Evolutionary conservation across 176 grass and related monocot species (phyloP).

Genomic region (Areca catechu): DNA sequence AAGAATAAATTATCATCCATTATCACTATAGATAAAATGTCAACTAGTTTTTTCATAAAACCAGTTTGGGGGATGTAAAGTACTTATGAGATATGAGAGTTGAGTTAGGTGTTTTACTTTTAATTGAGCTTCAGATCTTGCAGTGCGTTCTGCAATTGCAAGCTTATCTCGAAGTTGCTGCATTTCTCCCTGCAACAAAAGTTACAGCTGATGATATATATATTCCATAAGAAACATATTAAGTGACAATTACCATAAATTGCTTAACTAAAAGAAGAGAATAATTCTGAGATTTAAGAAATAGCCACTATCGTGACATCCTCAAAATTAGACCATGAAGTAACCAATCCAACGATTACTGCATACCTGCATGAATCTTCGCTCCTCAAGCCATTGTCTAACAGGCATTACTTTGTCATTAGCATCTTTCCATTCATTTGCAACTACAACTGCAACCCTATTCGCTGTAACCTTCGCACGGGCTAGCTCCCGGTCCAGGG

Average conservation of each 20-base stretch:
- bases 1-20: background rate
- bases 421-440: slow-evolving; percentile 99
- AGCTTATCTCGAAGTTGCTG: slow-evolving; percentile 97
- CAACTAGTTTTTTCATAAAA: too few relatives aligned
- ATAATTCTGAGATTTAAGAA: background rate
- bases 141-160: slow-evolving; percentile 68
- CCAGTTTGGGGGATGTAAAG: too few relatives aligned
- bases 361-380: slow-evolving; percentile 78
- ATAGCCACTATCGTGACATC: background rate
- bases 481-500: slow-evolving; percentile 82
- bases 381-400: slow-evolving; percentile 93
- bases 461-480: slow-evolving; percentile 93
- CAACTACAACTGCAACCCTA: slow-evolving; percentile 95
- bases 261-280: background rate
- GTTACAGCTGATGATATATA: slow-evolving; percentile 1
- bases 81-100: too few relatives aligned
- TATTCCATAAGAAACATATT: background rate
- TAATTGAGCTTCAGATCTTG: slow-evolving; percentile 85
- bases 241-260: background rate
- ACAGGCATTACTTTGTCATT: slow-evolving; percentile 99
- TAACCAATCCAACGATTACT: background rate
- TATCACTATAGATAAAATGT: too few relatives aligned
- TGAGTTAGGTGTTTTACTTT: slow-evolving; percentile 38
- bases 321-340: too few relatives aligned
- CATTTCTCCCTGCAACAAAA: slow-evolving; percentile 70